Evolutionary conservation across 2,329 filamentous ascomycete species (phyloP), one percentile per base, ranked within the genome.

Genomic region (Cercospora sp.): DNA sequence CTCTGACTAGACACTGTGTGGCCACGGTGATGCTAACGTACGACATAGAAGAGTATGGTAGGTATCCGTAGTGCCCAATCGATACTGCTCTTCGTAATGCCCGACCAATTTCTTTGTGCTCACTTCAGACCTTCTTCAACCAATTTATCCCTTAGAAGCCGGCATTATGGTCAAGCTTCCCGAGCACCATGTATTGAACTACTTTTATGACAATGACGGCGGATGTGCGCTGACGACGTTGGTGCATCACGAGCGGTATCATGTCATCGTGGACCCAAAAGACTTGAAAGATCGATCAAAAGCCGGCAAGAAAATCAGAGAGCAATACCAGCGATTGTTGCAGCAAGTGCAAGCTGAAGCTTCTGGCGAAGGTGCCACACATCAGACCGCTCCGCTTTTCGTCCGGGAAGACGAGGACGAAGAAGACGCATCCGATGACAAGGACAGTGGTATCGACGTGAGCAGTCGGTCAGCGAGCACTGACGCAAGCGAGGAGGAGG

Each of bases 171-270:
- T 65, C 48, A 69, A 67, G 60, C 57, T 72, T 42, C 70, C 69
- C n/a, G 42, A 67, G 33, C 72, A 72, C 76, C 64, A 78, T 39
- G 71, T 76, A 3, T 70, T 79, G 33, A 71, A 77, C 55, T 79
- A 79, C 69, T 74, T 76, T 51, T 72, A 74, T 48, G 75, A 79
- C 68, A 73, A 76, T 42, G 72, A 77, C 5, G 68, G 75, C 62
- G 73, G 72, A 36, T 77, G 73, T 64, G 75, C 77, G 7, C 63
- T 79, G 30, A 79, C 77, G 0, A 74, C 73, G 2, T 66, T 75
- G n/a, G 69, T 74, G 30, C 72, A 76, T 63, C 70, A 73, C n/a
- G 66, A 72, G 6, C 73, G 77, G 8, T 78, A 77, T 28, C 77
- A 79, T 68, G 69, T 77, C 57, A 75, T 77, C 51, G 74, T 75